Evolutionary conservation across 306 rosid species (phyloP), one percentile per base, ranked within the genome.

Genomic region (Prunus kanzakura): DNA sequence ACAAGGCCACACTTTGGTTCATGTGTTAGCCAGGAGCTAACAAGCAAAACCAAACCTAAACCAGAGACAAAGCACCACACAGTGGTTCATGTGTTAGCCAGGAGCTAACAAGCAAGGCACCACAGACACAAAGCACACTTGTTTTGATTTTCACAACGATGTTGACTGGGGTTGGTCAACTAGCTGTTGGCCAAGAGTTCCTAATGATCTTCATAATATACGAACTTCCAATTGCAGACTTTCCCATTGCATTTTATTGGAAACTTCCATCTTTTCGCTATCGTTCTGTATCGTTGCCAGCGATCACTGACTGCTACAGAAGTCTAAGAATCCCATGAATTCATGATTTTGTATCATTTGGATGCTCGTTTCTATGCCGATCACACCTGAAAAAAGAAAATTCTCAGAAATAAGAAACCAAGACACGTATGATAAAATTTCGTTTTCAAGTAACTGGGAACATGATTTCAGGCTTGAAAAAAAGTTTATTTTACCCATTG

Each of bases 241-340:
- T 46, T 16, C 55, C 56, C 11, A 0, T 67, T 46, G 16, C 30
- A n/a, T 46, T 68, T 47, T 47, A 6, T 1, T 14, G 30, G 3
- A 25, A 22, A 4, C 22, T 16, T 14, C 13, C 8, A 8, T 4
- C 12, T 64, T 15, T 13, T 10, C 2, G 9, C 16, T 13, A 15
- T 27, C n/a, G 47, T 38, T 51, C 69, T 50, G 23, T 11, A 14
- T 22, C 15, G 38, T 68, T 69, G 73, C 20, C 50, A 71, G n/a
- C 55, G 30, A 79, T 87, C 85, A 89, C 47, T 87, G 83, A 64
- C 81, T 81, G 82, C 78, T 79, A 68, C 97, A 93, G 73, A 94
- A 91, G 7, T 80, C 90, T 60, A 94, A 76, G 79, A 94, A 89
- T 75, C 98, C 97, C 89, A 94, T 87, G 70, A 94, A 94, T 80